These are phyloP conservation scores for Eragrostis curvula DNA, from an alignment of 176 grass and related monocot species.

Conservation along the genomic window DNA sequence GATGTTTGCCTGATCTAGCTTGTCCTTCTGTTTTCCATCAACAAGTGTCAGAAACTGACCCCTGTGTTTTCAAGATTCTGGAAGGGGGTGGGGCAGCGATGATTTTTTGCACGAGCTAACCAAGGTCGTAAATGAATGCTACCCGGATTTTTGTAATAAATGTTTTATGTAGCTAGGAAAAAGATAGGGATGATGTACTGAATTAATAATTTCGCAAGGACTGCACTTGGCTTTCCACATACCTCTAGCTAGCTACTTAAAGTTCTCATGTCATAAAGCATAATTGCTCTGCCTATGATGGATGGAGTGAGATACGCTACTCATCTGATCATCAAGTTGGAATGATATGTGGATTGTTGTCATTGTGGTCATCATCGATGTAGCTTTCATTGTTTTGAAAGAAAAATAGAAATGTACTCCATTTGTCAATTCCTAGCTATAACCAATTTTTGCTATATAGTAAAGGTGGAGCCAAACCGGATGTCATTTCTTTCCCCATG, in stretches of 20 bases:
- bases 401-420: background rate
- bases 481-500: background rate
- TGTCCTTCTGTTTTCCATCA: too few species aligned
- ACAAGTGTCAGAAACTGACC: too few species aligned
- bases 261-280: constrained; percentile 33
- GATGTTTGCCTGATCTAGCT: too few species aligned
- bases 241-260: background rate
- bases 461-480: background rate
- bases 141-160: background rate
- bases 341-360: constrained; percentile 19
- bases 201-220: constrained; percentile 25
- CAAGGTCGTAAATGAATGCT: background rate
- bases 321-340: constrained; percentile 42
- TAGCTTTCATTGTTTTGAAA: background rate
- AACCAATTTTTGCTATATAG: background rate
- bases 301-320: constrained; percentile 40
- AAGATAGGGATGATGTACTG: background rate
- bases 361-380: constrained; percentile 36
- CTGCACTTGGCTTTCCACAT: constrained; percentile 20
- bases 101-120: background rate
- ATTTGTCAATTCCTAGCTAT: constrained; percentile 1
- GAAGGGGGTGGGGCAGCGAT: background rate
- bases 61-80: too few species aligned
- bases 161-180: background rate
- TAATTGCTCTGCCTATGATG: constrained; percentile 38